phyloP scores from a whole-genome alignment of 805 yeast species.

The Candida stauntonica region DNA sequence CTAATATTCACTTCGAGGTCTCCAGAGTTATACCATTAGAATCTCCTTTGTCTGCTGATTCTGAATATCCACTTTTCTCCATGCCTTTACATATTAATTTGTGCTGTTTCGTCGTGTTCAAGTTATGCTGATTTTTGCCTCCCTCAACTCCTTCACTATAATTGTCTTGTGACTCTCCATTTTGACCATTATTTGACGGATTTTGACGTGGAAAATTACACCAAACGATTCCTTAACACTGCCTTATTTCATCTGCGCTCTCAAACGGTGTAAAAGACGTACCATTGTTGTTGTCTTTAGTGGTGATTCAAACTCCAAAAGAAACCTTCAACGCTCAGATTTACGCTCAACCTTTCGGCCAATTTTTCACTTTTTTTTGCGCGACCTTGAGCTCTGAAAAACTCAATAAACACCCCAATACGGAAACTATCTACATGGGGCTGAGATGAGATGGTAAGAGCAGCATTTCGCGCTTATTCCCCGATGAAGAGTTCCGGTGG shows the following conservation, averaged over 20 bases:
- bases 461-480: not conserved
- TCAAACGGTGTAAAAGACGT: constrained; percentile 1
- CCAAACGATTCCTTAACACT: not conserved
- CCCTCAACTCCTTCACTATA: not conserved
- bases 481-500: not conserved
- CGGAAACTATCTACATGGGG: constrained; percentile 1
- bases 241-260: not conserved
- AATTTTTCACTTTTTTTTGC: constrained; percentile 13
- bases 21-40: too few relatives aligned
- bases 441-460: constrained; percentile 3
- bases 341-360: constrained; percentile 2
- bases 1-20: too few relatives aligned
- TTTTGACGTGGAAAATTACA: not conserved
- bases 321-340: not conserved
- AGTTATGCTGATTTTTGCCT: too few relatives aligned
- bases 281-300: constrained; percentile 8
- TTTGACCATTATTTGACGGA: too few relatives aligned
- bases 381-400: too few relatives aligned
- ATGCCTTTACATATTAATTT: too few relatives aligned
- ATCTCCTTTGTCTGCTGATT: too few relatives aligned
- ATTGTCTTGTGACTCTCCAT: not conserved
- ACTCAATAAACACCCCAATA: not conserved
- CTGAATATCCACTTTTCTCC: too few relatives aligned
- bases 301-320: not conserved
- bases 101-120: too few relatives aligned